These are phyloP conservation scores for Vigna hirtella DNA, from an alignment of 306 rosid genomes.

Conservation along the genomic window DNA sequence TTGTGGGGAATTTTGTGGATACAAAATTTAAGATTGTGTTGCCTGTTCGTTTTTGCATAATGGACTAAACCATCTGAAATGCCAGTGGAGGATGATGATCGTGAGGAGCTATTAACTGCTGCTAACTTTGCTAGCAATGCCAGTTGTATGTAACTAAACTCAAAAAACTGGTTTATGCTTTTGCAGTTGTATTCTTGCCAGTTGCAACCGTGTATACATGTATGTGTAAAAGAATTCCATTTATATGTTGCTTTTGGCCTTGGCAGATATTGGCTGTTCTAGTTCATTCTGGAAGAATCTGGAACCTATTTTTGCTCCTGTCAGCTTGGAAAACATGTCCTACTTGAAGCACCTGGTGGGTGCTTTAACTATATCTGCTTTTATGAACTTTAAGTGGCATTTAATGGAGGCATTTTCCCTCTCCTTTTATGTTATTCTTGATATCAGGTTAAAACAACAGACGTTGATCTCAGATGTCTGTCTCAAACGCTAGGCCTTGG, in stretches of 20 bases:
- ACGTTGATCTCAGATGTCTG: constrained; percentile 58
- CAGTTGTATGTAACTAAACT: constrained; percentile 62
- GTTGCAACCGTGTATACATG: constrained; percentile 2
- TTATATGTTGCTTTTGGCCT: constrained; percentile 37
- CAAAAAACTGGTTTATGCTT: constrained; percentile 18
- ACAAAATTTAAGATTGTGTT: constrained; percentile 26
- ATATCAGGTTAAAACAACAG: constrained; percentile 59
- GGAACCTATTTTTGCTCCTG: constrained; percentile 70
- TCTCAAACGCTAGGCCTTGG: constrained; percentile 55
- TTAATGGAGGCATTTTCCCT: constrained; percentile 31
- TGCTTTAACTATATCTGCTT: constrained; percentile 35
- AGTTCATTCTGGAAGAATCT: constrained; percentile 82
- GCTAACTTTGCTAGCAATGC: constrained; percentile 73
- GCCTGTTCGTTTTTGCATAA: constrained; percentile 22
- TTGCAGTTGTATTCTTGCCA: constrained; percentile 11
- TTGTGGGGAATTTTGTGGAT: constrained; percentile 31
- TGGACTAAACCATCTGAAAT: constrained; percentile 44
- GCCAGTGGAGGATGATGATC: constrained; percentile 80
- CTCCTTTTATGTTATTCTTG: constrained; percentile 40
- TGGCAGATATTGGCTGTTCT: constrained; percentile 74
- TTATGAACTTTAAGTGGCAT: constrained; percentile 37
- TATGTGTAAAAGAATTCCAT: constrained; percentile 5
- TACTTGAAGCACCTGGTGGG: constrained; percentile 77
- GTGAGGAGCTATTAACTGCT: constrained; percentile 75
- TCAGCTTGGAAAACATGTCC: constrained; percentile 57